These are phyloP conservation scores for Xylaria digitata DNA, from an alignment of 2,329 filamentous ascomycete genomes.

Conservation along the genomic window DNA sequence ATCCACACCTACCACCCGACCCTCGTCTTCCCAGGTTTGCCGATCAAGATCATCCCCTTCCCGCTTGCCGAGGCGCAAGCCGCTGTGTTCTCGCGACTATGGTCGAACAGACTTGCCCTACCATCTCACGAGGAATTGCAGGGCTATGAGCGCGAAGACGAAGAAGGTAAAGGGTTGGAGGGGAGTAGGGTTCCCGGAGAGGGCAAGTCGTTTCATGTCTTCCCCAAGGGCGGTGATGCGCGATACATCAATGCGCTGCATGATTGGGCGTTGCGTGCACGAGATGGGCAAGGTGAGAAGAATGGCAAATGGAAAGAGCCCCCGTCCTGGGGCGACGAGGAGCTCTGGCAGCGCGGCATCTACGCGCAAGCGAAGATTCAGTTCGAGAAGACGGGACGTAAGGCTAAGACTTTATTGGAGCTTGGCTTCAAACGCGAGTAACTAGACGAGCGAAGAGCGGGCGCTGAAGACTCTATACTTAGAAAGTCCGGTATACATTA, in stretches of 20 bases:
- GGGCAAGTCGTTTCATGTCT: conserved; percentile 60
- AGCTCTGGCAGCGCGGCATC: conserved; percentile 77
- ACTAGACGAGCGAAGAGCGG: not conserved
- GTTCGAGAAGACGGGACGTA: conserved; percentile 74
- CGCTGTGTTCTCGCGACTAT: conserved; percentile 80
- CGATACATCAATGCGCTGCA: conserved; percentile 76
- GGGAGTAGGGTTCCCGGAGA: conserved; percentile 58
- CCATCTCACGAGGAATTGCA: conserved; percentile 74
- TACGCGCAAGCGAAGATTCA: conserved; percentile 76
- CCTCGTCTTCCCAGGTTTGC: conserved; percentile 79
- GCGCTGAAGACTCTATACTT: not conserved
- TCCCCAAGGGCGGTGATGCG: conserved; percentile 69
- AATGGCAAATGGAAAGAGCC: conserved; percentile 71
- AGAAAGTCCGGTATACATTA: not conserved
- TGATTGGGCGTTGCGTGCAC: conserved; percentile 66
- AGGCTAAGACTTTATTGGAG: conserved; percentile 74
- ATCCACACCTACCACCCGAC: conserved; percentile 82
- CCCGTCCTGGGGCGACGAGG: conserved; percentile 75
- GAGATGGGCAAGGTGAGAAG: not conserved
- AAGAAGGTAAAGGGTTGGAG: conserved; percentile 61
- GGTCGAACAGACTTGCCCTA: conserved; percentile 75
- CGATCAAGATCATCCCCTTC: conserved; percentile 90
- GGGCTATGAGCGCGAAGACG: conserved; percentile 73
- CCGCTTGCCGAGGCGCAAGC: conserved; percentile 82
- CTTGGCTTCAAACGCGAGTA: conserved; percentile 73